A percentile compares a stretch with the other conserved stretches of the same genome.
Evolutionary conservation across 345 rosid species (phyloP).

Genomic region (Heritiera fomes): DNA sequence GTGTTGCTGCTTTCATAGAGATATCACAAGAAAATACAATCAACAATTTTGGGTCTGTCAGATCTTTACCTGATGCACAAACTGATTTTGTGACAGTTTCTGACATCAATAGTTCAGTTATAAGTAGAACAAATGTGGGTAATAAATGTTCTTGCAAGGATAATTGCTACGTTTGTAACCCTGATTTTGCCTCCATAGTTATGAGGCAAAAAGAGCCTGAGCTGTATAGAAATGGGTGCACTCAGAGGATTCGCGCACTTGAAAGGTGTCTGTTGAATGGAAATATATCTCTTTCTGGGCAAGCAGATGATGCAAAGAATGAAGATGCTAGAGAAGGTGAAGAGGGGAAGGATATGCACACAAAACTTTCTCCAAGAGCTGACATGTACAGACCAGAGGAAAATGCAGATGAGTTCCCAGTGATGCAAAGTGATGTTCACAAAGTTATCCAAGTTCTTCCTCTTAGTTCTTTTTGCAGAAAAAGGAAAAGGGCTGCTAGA

Average conservation of each 20-base stretch:
- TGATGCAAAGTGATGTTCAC: constrained; percentile 17
- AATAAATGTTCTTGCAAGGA: constrained; percentile 46
- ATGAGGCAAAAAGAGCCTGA: constrained; percentile 65
- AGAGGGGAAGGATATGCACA: constrained; percentile 21
- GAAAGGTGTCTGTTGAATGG: constrained; percentile 43
- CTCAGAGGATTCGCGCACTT: constrained; percentile 62
- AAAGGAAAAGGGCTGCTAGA: constrained; percentile 48
- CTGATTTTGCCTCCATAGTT: constrained; percentile 66
- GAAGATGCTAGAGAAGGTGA: constrained; percentile 24
- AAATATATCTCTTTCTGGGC: constrained; percentile 37
- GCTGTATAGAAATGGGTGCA: constrained; percentile 46
- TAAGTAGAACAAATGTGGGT: constrained; percentile 29
- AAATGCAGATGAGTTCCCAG: constrained; percentile 28
- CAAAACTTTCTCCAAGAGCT: constrained; percentile 15
- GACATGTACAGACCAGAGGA: constrained; percentile 31
- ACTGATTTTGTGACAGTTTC: constrained; percentile 30
- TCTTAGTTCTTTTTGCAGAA: constrained; percentile 30
- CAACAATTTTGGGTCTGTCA: constrained; percentile 28
- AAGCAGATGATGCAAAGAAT: constrained; percentile 32
- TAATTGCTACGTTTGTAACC: constrained; percentile 46
- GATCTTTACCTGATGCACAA: constrained; percentile 36
- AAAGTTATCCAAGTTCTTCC: constrained; percentile 23
- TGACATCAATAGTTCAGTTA: constrained; percentile 35
- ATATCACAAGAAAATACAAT: constrained; percentile 33
- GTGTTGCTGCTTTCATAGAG: constrained; percentile 26